These are phyloP conservation scores for Ogataea nonfermentans DNA, from an alignment of 805 yeast genomes.

Conservation along the genomic window DNA sequence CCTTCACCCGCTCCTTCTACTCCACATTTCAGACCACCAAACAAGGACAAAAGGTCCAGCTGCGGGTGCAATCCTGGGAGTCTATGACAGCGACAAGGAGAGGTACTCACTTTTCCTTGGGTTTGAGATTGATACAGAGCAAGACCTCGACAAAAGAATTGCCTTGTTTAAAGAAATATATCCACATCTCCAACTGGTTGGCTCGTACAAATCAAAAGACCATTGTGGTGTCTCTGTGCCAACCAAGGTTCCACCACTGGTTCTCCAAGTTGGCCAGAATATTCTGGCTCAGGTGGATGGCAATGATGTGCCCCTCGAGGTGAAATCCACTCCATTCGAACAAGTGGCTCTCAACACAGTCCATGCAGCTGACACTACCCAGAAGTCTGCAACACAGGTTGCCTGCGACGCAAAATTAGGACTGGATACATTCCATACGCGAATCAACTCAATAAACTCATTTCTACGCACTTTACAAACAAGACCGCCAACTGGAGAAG, in stretches of 20 bases:
- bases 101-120: constrained; percentile 13
- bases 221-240: background rate
- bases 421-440: background rate
- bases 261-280: background rate
- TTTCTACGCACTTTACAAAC: background rate
- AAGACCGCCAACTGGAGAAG: constrained; percentile 2
- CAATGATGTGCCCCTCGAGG: constrained; percentile 2
- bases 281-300: background rate
- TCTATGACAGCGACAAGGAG: constrained; percentile 1
- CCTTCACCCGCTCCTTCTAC: constrained; percentile 18
- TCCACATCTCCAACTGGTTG: constrained; percentile 26
- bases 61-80: constrained; percentile 20
- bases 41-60: constrained; percentile 2
- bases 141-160: constrained; percentile 11
- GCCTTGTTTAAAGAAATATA: constrained; percentile 24
- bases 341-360: constrained; percentile 17
- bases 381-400: constrained; percentile 2
- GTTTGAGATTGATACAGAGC: constrained; percentile 14
- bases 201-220: constrained; percentile 18
- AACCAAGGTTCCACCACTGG: background rate
- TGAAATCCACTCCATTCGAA: constrained; percentile 19
- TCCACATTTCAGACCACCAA: constrained; percentile 17
- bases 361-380: constrained; percentile 5
- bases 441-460: background rate
- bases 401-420: background rate